A percentile compares a stretch with the other conserved stretches of the same genome.
These are phyloP conservation scores for Russula virescens DNA, from an alignment of 768 basidiomycete species.

Conservation along the genomic window DNA sequence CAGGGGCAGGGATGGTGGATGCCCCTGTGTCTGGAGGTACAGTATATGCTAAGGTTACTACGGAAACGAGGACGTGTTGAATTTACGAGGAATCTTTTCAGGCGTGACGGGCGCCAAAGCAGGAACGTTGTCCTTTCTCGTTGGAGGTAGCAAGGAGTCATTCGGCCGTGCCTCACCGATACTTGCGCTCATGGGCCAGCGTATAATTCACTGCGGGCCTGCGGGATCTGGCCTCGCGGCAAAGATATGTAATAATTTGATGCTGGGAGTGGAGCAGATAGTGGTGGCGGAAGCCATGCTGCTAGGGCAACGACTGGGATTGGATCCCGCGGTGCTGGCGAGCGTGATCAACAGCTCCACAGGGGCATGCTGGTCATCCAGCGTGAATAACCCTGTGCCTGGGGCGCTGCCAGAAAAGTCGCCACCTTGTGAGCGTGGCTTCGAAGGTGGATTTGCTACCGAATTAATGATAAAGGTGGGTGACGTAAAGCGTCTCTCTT, in stretches of 20 bases:
- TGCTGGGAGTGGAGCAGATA: constrained; percentile 53
- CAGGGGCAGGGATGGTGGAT: constrained; percentile 77
- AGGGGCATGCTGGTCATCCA: constrained; percentile 77
- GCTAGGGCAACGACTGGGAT: constrained; percentile 73
- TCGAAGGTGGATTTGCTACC: constrained; percentile 83
- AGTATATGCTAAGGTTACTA: constrained; percentile 34
- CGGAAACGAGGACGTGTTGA: background rate
- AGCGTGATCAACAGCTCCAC: constrained; percentile 83
- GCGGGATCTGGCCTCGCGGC: constrained; percentile 80
- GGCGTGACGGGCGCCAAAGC: constrained; percentile 85
- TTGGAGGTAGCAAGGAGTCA: constrained; percentile 63
- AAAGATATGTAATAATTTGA: constrained; percentile 86
- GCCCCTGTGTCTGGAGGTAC: constrained; percentile 94
- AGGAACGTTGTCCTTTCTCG: constrained; percentile 86
- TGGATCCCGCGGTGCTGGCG: constrained; percentile 70
- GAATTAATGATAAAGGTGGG: constrained; percentile 75
- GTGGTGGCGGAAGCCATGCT: constrained; percentile 89
- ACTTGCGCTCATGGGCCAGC: constrained; percentile 70
- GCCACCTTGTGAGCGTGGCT: constrained; percentile 78
- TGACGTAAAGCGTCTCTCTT: background rate
- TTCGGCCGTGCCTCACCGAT: constrained; percentile 54
- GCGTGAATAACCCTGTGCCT: constrained; percentile 85
- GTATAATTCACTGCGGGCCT: constrained; percentile 77
- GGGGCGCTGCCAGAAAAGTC: constrained; percentile 61
- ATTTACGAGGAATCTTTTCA: constrained; percentile 27